Evolutionary conservation across 2,329 filamentous ascomycete genomes (phyloP), one percentile per base, ranked within the genome.

Genomic region (Epichloe uncinata): DNA sequence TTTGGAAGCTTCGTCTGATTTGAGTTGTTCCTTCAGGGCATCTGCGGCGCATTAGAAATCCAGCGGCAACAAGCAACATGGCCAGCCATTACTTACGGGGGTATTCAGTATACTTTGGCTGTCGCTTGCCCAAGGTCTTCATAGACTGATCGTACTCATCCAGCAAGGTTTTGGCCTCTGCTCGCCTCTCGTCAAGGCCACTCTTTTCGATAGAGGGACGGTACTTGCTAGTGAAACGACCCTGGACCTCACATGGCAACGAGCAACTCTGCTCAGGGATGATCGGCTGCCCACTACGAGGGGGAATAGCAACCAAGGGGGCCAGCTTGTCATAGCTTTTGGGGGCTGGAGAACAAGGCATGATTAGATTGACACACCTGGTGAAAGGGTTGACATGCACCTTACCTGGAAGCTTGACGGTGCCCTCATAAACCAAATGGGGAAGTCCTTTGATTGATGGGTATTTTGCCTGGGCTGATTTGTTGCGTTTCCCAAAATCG

Each of bases 41-140:
- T 71, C 63, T 66, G 40, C 15, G 9, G 37, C 13, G 36, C 22
- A 22, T 49, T 40, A 49, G 26, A 30, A 3, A 34, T 26, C 40
- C 3, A 13, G 16, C 18, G 13, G 15, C 9, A 37, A 46, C 11
- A 26, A 33, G n/a, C 42, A 22, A 40, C 4, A 15, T 41, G 15
- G 18, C 5, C 20, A 13, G 12, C 30, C 11, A 43, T 8, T 11
- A 60, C 63, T 51, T 57, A 66, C 63, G 67, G 20, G 70, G 70
- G 55, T 72, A 73, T 49, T 73, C 70, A 4, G 70, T 70, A 50
- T 72, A 72, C 51, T 72, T 72, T 2, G 70, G 70, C 18, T 69
- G 65, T 20, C 68, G 63, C 55, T 69, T 69, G 15, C 69, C 70
- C 42, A 72, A 54, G 3, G 55, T 57, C 46, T 61, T 65, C 69